Evolutionary conservation across 208 protist genomes (phyloP).

Genomic region (Leishmania tarentolae): DNA sequence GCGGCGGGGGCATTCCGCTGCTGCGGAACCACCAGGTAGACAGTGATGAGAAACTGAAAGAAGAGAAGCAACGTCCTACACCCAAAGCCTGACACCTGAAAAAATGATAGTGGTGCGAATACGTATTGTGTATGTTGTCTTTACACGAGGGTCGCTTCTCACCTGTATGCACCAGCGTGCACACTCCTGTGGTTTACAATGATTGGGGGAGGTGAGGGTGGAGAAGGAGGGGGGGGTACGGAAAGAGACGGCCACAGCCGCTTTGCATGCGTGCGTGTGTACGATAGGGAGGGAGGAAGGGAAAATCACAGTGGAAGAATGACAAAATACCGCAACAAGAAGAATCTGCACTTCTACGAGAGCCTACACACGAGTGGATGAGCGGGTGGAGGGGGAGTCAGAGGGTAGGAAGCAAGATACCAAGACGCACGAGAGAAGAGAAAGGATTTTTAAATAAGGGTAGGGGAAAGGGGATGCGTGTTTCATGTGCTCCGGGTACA

Average conservation of each 20-base stretch:
- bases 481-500: background rate
- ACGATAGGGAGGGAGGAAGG: background rate
- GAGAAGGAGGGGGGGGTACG: too few species aligned
- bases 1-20: background rate
- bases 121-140: background rate
- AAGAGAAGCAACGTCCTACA: background rate
- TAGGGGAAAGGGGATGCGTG: background rate
- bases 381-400: background rate
- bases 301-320: background rate
- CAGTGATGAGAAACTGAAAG: background rate
- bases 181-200: background rate
- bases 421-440: background rate
- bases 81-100: background rate
- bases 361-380: background rate
- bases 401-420: background rate
- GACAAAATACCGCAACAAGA: background rate
- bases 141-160: background rate
- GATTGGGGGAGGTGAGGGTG: background rate
- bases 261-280: background rate
- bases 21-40: background rate
- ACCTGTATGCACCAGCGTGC: background rate
- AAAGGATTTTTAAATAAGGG: background rate
- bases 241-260: background rate
- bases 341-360: background rate
- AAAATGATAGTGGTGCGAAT: background rate